Percentiles rank a stretch among this genome's conserved stretches.
phyloP scores from a whole-genome alignment of 257 asterid species.

The Fraxinus quadrangulata region DNA sequence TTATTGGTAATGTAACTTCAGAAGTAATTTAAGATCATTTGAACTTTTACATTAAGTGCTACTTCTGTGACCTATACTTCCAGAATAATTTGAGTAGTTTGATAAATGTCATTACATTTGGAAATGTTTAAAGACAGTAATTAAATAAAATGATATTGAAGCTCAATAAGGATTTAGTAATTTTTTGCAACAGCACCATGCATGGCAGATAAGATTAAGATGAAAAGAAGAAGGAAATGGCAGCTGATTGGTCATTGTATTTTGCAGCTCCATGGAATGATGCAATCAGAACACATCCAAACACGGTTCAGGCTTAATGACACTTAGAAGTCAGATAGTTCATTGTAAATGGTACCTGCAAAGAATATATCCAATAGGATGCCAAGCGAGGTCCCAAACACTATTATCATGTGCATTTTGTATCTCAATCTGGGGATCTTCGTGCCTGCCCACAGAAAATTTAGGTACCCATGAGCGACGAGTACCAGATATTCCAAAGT shows the following conservation, averaged over 20 bases:
- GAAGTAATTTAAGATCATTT: neutral
- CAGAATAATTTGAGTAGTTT: neutral
- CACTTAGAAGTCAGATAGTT: neutral
- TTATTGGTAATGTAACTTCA: neutral
- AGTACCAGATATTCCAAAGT: conserved; percentile 24
- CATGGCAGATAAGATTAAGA: conserved; percentile 8
- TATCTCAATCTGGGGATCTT: conserved; percentile 92
- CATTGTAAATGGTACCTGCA: conserved; percentile 63
- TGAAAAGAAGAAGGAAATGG: conserved; percentile 10
- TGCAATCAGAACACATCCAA: conserved; percentile 1
- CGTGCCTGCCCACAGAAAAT: conserved; percentile 68
- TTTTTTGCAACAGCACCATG: neutral
- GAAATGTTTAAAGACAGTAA: neutral
- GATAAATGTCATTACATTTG: neutral
- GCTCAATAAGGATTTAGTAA: neutral
- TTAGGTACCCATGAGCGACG: conserved; percentile 24
- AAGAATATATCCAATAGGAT: conserved; percentile 93
- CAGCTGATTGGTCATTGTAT: neutral
- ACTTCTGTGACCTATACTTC: neutral
- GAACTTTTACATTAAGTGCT: neutral
- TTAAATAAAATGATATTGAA: neutral
- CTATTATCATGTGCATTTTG: conserved; percentile 91
- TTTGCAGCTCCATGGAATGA: conserved; percentile 8
- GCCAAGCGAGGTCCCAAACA: conserved; percentile 99
- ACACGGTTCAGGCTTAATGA: neutral